Evolutionary conservation across 305 asterid genomes (phyloP).

Genomic region (Rubia occidens): DNA sequence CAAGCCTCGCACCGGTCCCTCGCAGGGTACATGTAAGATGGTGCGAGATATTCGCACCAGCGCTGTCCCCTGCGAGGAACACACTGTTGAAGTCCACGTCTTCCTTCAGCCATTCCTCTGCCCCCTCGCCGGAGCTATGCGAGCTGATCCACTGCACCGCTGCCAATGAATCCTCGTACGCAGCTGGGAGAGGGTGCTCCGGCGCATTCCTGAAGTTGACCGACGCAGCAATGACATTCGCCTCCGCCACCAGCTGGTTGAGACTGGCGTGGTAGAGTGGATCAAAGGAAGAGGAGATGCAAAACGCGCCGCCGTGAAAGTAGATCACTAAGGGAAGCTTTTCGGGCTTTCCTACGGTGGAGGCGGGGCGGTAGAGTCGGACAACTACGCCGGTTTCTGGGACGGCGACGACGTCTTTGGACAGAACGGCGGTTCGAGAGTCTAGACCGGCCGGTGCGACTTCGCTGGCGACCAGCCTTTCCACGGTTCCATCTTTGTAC

Average conservation of each 20-base stretch:
- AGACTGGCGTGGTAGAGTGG: conserved; percentile 49
- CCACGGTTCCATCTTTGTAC: conserved; percentile 49
- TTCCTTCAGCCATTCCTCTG: conserved; percentile 38
- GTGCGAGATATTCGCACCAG: conserved; percentile 69
- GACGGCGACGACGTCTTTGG: conserved; percentile 39
- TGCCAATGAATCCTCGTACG: conserved; percentile 57
- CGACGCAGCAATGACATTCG: conserved; percentile 37
- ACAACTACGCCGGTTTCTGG: conserved; percentile 39
- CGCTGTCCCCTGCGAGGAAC: conserved; percentile 72
- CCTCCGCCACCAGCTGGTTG: conserved; percentile 35
- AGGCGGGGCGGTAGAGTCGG: conserved; percentile 44
- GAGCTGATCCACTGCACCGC: conserved; percentile 44
- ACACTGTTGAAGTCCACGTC: conserved; percentile 35
- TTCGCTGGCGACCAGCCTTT: conserved; percentile 44
- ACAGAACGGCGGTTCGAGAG: conserved; percentile 37
- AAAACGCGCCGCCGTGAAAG: conserved; percentile 81
- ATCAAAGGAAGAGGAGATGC: conserved; percentile 42
- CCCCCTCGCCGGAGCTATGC: conserved; percentile 18
- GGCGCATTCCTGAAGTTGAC: conserved; percentile 58
- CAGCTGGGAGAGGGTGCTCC: conserved; percentile 58
- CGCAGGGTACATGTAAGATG: conserved; percentile 34
- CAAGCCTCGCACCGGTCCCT: conserved; percentile 10
- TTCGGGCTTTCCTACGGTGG: neutral
- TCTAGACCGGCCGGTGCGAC: conserved; percentile 33
- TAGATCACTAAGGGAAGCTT: conserved; percentile 55